Evolutionary conservation across 352 stramenopile genomes (phyloP).

Genomic region (Phytophthora capsici): DNA sequence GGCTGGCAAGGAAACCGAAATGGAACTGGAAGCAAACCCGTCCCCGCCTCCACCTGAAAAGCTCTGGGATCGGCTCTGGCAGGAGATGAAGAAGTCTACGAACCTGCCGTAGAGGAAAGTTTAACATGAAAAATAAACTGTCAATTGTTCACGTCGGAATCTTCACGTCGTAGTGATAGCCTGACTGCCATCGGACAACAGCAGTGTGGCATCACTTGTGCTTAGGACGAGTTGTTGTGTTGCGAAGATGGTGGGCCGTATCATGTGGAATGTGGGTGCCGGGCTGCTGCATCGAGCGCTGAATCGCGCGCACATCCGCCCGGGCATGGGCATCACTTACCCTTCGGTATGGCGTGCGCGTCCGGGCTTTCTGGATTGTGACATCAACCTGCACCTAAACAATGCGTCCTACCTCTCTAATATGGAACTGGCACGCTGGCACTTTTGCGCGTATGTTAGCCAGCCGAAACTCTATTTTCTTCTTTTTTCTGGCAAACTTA

Average conservation of each 20-base stretch:
- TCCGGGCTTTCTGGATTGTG: slow-evolving; percentile 76
- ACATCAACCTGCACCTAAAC: slow-evolving; percentile 88
- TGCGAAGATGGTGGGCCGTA: slow-evolving; percentile 67
- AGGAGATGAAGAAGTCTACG: slow-evolving; percentile 37
- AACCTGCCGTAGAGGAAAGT: slow-evolving; percentile 24
- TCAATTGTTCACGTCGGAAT: slow-evolving; percentile 26
- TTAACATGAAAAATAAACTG: not conserved
- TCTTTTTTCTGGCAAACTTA: not conserved
- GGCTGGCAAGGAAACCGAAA: slow-evolving; percentile 20
- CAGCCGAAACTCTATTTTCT: slow-evolving; percentile 18
- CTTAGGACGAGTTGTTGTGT: slow-evolving; percentile 3
- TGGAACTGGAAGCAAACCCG: slow-evolving; percentile 10
- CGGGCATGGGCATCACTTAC: slow-evolving; percentile 69
- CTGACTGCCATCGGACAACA: not conserved
- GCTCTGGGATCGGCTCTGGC: slow-evolving; percentile 21
- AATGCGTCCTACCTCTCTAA: slow-evolving; percentile 84
- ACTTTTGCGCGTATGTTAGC: slow-evolving; percentile 74
- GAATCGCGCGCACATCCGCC: slow-evolving; percentile 57
- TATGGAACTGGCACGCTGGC: slow-evolving; percentile 87
- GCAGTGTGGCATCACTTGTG: slow-evolving; percentile 2
- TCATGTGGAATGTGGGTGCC: slow-evolving; percentile 77
- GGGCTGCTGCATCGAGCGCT: slow-evolving; percentile 67
- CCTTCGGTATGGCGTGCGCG: slow-evolving; percentile 77
- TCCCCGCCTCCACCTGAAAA: slow-evolving; percentile 17
- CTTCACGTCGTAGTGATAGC: not conserved